Conservation (phyloP, 495 filamentous ascomycete genomes). For the Aspergillus nanangensis region DNA sequence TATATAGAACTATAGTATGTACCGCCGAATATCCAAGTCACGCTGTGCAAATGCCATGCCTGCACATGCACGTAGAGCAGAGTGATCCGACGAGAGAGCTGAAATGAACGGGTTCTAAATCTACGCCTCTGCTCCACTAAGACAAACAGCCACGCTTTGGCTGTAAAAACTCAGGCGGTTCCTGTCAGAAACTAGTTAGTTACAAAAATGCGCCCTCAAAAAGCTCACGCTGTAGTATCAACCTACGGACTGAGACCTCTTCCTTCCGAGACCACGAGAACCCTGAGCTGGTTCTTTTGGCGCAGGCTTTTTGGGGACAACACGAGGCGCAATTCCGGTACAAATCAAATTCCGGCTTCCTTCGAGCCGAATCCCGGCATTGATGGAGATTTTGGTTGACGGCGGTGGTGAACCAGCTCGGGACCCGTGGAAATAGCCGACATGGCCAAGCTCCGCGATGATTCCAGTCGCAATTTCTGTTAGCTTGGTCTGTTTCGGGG, state of each 20-base stretch:
- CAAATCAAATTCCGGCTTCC: slow-evolving; percentile 20
- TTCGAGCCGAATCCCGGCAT: slow-evolving; percentile 23
- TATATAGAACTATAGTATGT: too few species aligned
- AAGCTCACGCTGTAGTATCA: too few species aligned
- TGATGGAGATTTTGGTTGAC: slow-evolving; percentile 16
- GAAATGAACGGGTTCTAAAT: too few species aligned
- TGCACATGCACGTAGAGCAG: too few species aligned
- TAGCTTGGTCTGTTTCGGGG: slow-evolving; percentile 3
- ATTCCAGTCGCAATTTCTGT: slow-evolving; percentile 14
- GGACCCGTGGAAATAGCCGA: neutral
- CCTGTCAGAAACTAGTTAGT: too few species aligned
- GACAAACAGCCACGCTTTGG: too few species aligned
- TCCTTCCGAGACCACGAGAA: slow-evolving; percentile 22
- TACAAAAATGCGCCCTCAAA: too few species aligned
- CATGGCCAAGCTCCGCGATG: slow-evolving; percentile 10
- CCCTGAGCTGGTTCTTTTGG: neutral
- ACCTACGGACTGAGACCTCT: slow-evolving; percentile 27
- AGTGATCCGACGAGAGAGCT: too few species aligned
- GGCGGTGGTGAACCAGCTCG: neutral
- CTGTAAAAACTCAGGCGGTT: too few species aligned
- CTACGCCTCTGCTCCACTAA: too few species aligned
- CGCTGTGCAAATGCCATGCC: too few species aligned
- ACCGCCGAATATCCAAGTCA: too few species aligned
- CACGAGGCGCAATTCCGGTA: neutral
- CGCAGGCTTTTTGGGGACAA: neutral